These are phyloP conservation scores for Rosa multiflora DNA, from an alignment of 306 rosid species.

Conservation along the genomic window DNA sequence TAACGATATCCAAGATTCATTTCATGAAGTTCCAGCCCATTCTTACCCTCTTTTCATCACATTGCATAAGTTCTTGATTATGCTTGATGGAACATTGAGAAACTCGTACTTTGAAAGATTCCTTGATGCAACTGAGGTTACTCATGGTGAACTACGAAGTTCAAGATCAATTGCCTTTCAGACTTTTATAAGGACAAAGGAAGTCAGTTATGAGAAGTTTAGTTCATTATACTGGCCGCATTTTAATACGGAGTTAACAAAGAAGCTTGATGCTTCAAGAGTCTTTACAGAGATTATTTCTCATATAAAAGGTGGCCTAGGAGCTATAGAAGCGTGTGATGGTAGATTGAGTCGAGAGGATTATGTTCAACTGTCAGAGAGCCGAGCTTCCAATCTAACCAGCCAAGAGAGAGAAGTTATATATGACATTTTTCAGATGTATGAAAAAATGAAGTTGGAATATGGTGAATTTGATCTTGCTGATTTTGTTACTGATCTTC, in stretches of 20 bases:
- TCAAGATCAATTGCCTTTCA: constrained; percentile 32
- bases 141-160: constrained; percentile 21
- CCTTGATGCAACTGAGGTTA: constrained; percentile 14
- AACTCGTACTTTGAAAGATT: constrained; percentile 57
- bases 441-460: constrained; percentile 60
- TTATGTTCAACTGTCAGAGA: constrained; percentile 42
- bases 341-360: constrained; percentile 47
- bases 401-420: constrained; percentile 39
- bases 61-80: constrained; percentile 52
- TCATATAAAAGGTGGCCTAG: constrained; percentile 56
- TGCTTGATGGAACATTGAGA: constrained; percentile 63
- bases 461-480: constrained; percentile 69
- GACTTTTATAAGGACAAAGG: constrained; percentile 39
- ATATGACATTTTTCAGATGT: constrained; percentile 50
- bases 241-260: constrained; percentile 48
- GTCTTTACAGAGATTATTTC: constrained; percentile 71
- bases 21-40: constrained; percentile 34
- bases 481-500: constrained; percentile 51
- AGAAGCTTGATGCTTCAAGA: constrained; percentile 50
- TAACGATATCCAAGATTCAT: constrained; percentile 46
- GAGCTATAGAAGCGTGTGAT: constrained; percentile 30
- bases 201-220: constrained; percentile 63
- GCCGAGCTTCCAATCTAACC: constrained; percentile 42
- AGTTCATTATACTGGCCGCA: constrained; percentile 61
- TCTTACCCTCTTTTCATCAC: constrained; percentile 58